Percentiles rank a stretch among this genome's conserved stretches.
These are phyloP conservation scores for Paramyrothecium sp. DNA, from an alignment of 2,329 filamentous ascomycete genomes.

Conservation along the genomic window DNA sequence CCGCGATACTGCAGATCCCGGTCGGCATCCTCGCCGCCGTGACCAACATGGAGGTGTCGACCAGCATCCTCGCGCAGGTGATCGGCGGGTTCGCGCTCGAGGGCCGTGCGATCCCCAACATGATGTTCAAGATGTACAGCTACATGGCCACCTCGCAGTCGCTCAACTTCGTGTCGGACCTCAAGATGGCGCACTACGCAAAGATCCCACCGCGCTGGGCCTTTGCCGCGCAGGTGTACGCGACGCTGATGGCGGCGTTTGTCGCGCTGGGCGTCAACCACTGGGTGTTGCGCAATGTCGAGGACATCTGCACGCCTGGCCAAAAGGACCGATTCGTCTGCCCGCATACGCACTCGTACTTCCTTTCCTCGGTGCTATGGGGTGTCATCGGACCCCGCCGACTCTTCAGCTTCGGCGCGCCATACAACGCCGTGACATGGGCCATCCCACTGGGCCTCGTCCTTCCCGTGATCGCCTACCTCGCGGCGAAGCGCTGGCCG, in stretches of 20 bases:
- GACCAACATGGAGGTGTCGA: slow-evolving; percentile 55
- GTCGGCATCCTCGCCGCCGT: slow-evolving; percentile 56
- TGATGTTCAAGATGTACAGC: slow-evolving; percentile 70
- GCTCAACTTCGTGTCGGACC: slow-evolving; percentile 56
- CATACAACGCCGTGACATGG: slow-evolving; percentile 16
- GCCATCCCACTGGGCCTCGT: slow-evolving; percentile 13
- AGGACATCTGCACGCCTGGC: slow-evolving; percentile 50
- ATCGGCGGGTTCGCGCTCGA: slow-evolving; percentile 66
- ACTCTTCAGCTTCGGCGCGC: slow-evolving; percentile 45
- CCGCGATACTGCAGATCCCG: slow-evolving; percentile 50
- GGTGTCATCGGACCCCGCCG: slow-evolving; percentile 64
- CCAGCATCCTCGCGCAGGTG: slow-evolving; percentile 66
- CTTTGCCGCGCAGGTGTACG: slow-evolving; percentile 53
- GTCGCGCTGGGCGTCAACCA: slow-evolving; percentile 60
- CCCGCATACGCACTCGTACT: slow-evolving; percentile 48
- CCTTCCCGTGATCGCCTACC: slow-evolving; percentile 16
- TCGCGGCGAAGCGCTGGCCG: slow-evolving; percentile 14
- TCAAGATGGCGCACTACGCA: slow-evolving; percentile 65
- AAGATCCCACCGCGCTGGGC: slow-evolving; percentile 52
- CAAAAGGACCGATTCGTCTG: slow-evolving; percentile 53
- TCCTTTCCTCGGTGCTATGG: slow-evolving; percentile 65
- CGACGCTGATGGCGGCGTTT: slow-evolving; percentile 51
- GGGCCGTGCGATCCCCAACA: slow-evolving; percentile 63
- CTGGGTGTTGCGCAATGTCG: slow-evolving; percentile 55
- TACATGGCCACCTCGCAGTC: slow-evolving; percentile 62